A percentile compares a stretch with the other conserved stretches of the same genome.
Evolutionary conservation across 305 asterid species (phyloP).

Genomic region (Fraxinus albicans): DNA sequence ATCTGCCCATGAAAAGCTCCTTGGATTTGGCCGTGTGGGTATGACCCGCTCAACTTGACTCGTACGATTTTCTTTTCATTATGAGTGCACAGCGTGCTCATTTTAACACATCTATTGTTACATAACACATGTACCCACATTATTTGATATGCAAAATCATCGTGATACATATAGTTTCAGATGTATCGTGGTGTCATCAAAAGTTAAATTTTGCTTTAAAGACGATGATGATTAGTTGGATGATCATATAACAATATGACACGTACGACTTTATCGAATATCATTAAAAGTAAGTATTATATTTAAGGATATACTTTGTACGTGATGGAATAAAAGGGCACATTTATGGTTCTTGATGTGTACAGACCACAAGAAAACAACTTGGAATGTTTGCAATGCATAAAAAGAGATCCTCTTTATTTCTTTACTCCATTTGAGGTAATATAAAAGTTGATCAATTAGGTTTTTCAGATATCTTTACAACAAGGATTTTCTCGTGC

Average conservation of each 20-base stretch:
- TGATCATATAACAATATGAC: not conserved
- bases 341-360: not conserved
- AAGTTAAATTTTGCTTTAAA: not conserved
- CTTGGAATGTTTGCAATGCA: not conserved
- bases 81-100: not conserved
- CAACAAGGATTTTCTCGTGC: slow-evolving; percentile 2
- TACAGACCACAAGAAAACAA: not conserved
- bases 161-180: not conserved
- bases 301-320: not conserved
- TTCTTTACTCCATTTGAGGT: slow-evolving; percentile 25
- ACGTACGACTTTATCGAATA: too few relatives aligned
- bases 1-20: not conserved
- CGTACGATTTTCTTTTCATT: not conserved
- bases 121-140: not conserved
- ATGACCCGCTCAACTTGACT: not conserved
- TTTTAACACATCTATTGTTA: not conserved
- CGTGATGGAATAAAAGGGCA: not conserved
- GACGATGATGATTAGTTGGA: not conserved
- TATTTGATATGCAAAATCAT: not conserved
- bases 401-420: slow-evolving; percentile 19
- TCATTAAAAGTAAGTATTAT: not conserved
- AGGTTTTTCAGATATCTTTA: slow-evolving; percentile 3
- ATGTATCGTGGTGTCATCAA: not conserved
- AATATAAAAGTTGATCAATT: slow-evolving; percentile 12
- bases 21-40: not conserved